Evolutionary conservation across 805 yeast species (phyloP), one percentile per base, ranked within the genome.

Genomic region (Lipomyces spencermartinsiae): DNA sequence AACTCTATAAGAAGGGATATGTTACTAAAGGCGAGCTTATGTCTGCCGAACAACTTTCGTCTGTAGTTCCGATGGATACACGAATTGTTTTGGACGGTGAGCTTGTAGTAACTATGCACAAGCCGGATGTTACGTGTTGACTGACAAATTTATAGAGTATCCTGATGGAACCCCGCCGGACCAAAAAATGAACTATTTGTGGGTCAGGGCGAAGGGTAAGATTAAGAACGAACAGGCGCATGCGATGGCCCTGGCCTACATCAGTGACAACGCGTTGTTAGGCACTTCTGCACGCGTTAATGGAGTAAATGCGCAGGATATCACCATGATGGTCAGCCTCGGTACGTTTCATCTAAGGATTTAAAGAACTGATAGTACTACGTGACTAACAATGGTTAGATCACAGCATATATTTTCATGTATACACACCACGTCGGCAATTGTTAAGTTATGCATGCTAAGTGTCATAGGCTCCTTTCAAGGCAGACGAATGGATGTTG

Each of bases 261-360:
- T 68, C 49, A 71, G 74, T 31, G 75, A 73, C 60, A 51, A 46
- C 39, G 58, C 58, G 29, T 37, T 73, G 14, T 63, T 73, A 2
- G 73, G 75, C 9, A 67, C 73, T 8, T 66, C 71, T 7, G 64
- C 65, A 1, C 25, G 71, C 16, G 73, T 66, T 25, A 71, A 73
- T 53, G 60, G 57, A 10, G 34, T 66, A 5, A 19, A 54, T 7
- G 8, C 46, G 8, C 19, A 37, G 29, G 58, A 62, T 10, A 51
- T 71, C 5, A 29, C 66, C 49, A 72, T 72, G 74, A 69, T 72
- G 74, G 74, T 72, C 63, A 64, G 70, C 35, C 57, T 72, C 25
- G 56, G 56, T 53, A 31, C 16, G 56, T n/a, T 43, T 16, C n/a
- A 53, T 8, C 34, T 2, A 37, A 49, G 5, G 55, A 7, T 34